Evolutionary conservation across 1,139 yeast species (phyloP).

Genomic region (Geotrichum fermentans): DNA sequence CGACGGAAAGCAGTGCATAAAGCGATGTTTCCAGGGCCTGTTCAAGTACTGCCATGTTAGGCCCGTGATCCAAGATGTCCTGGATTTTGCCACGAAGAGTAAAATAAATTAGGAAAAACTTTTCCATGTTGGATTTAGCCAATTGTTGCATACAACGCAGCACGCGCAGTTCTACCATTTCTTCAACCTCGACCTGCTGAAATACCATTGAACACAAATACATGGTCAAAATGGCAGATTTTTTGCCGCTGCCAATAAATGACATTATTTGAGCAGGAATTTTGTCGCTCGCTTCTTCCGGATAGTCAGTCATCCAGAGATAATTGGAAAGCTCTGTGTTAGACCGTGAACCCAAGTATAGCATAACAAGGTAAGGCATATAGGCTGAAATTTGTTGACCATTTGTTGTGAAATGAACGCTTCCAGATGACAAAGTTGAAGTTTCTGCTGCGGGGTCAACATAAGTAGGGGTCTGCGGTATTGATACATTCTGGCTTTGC

Average conservation of each 20-base stretch:
- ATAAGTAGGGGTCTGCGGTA: neutral
- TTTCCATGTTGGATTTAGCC: slow-evolving; percentile 30
- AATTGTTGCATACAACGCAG: slow-evolving; percentile 47
- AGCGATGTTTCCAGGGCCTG: slow-evolving; percentile 15
- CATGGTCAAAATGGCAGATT: slow-evolving; percentile 45
- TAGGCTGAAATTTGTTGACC: slow-evolving; percentile 23
- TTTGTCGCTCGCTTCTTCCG: slow-evolving; percentile 35
- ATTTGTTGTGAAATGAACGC: slow-evolving; percentile 1
- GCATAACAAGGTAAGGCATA: slow-evolving; percentile 49
- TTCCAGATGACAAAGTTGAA: slow-evolving; percentile 5
- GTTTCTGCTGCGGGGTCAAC: neutral
- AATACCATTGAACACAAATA: slow-evolving; percentile 53
- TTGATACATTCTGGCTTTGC: too few relatives aligned
- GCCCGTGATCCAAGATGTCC: slow-evolving; percentile 12
- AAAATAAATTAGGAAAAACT: slow-evolving; percentile 16
- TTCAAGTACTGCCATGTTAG: slow-evolving; percentile 9
- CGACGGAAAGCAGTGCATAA: slow-evolving; percentile 6
- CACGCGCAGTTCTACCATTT: slow-evolving; percentile 50
- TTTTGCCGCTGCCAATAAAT: slow-evolving; percentile 43
- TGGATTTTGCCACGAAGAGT: slow-evolving; percentile 15
- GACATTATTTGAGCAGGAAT: slow-evolving; percentile 35
- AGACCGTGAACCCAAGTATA: slow-evolving; percentile 50
- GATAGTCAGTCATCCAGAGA: slow-evolving; percentile 46
- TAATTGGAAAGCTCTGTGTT: slow-evolving; percentile 46
- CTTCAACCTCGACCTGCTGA: slow-evolving; percentile 48